Conservation (phyloP, 1,284 basidiomycete genomes). For the Leccinum holopus region DNA sequence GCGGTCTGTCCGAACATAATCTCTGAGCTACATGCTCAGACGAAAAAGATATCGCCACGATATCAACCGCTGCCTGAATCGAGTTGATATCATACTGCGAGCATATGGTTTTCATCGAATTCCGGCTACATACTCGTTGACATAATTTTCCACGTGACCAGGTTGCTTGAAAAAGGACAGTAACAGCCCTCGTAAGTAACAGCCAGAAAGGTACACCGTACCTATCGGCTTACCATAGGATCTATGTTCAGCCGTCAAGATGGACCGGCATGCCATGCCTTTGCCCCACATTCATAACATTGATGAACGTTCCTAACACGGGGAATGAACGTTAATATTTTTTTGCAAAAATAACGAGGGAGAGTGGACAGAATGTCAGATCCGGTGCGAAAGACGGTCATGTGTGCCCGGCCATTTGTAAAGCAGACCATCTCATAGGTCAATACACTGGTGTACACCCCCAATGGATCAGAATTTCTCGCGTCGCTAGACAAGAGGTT, state of each 20-base stretch:
- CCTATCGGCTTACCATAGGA: background rate
- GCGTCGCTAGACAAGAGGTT: background rate
- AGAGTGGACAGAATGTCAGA: background rate
- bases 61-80: too few relatives aligned
- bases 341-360: slow-evolving; percentile 1
- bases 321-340: background rate
- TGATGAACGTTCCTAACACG: too few relatives aligned
- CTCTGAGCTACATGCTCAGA: too few relatives aligned
- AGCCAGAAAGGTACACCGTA: background rate
- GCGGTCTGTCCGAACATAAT: too few relatives aligned
- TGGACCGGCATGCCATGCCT: background rate
- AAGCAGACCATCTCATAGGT: background rate
- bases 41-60: too few relatives aligned
- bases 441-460: background rate
- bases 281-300: background rate
- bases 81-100: too few relatives aligned
- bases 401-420: background rate
- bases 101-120: too few relatives aligned
- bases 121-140: too few relatives aligned
- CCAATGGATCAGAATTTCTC: background rate
- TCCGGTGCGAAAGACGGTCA: background rate
- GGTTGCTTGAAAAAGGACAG: too few relatives aligned
- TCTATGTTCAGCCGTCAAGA: background rate
- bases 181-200: background rate
- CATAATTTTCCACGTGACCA: too few relatives aligned